These are phyloP conservation scores for Claviceps arundinis DNA, from an alignment of 2,329 filamentous ascomycete genomes.

Conservation along the genomic window DNA sequence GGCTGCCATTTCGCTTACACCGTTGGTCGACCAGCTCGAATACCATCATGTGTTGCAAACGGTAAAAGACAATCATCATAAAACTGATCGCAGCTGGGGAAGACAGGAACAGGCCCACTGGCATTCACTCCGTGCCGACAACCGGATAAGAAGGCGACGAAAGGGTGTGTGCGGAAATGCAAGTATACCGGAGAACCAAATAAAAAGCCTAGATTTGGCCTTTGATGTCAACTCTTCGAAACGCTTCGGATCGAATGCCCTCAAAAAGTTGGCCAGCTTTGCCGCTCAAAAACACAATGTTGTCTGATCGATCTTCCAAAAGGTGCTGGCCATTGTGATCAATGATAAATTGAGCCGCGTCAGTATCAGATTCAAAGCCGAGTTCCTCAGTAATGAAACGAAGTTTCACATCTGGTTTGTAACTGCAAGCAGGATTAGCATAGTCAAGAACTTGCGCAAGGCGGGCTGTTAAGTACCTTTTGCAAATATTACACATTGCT, in stretches of 20 bases:
- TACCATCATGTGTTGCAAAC: not conserved
- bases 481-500: slow-evolving; percentile 85
- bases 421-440: slow-evolving; percentile 39
- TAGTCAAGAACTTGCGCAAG: not conserved
- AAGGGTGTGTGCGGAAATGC: not conserved
- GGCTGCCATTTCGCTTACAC: not conserved
- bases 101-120: not conserved
- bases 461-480: slow-evolving; percentile 46
- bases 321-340: slow-evolving; percentile 64
- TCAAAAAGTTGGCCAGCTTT: slow-evolving; percentile 68
- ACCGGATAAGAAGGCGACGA: not conserved
- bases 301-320: slow-evolving; percentile 63
- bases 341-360: slow-evolving; percentile 82
- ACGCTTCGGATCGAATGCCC: slow-evolving; percentile 55
- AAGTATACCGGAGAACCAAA: not conserved
- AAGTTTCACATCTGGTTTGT: slow-evolving; percentile 79
- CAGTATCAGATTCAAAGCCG: slow-evolving; percentile 83
- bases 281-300: slow-evolving; percentile 58
- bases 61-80: not conserved
- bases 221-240: slow-evolving; percentile 88
- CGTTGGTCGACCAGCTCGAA: not conserved
- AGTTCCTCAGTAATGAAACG: slow-evolving; percentile 93
- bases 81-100: not conserved
- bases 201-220: slow-evolving; percentile 62
- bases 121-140: not conserved